A percentile compares a stretch with the other conserved stretches of the same genome.
Conservation (phyloP, 805 yeast species). For the Pichia manshurica region DNA sequence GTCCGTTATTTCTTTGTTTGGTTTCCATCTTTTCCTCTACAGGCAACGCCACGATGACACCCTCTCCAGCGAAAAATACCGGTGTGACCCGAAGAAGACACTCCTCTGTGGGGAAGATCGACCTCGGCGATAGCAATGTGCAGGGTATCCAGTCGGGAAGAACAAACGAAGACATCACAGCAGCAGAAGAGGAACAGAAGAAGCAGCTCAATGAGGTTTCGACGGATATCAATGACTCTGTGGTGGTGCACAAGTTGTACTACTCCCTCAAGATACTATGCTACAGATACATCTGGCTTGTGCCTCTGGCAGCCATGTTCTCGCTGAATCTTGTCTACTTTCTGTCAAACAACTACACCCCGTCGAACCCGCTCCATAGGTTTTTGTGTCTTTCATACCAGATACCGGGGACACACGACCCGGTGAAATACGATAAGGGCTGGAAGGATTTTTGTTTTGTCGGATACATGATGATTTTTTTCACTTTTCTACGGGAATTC, state of each 20-base stretch:
- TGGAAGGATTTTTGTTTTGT: slow-evolving; percentile 75
- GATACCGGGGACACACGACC: slow-evolving; percentile 48
- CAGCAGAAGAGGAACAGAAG: slow-evolving; percentile 32
- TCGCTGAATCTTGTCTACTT: slow-evolving; percentile 40
- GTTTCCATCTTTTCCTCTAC: no score
- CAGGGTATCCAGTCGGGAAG: slow-evolving; percentile 65
- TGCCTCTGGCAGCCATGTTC: slow-evolving; percentile 49
- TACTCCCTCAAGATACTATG: slow-evolving; percentile 53
- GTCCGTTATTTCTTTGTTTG: no score
- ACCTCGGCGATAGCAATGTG: slow-evolving; percentile 66
- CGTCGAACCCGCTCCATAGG: slow-evolving; percentile 54
- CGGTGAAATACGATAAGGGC: slow-evolving; percentile 75
- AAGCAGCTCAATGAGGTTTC: slow-evolving; percentile 24
- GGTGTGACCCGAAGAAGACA: slow-evolving; percentile 16
- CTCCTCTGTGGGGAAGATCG: slow-evolving; percentile 70
- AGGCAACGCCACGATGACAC: no score
- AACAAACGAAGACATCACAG: slow-evolving; percentile 39
- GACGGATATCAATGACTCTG: slow-evolving; percentile 39
- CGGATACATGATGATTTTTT: slow-evolving; percentile 71
- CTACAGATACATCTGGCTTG: slow-evolving; percentile 65
- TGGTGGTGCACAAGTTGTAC: slow-evolving; percentile 49
- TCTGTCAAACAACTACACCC: slow-evolving; percentile 51
- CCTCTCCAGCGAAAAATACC: no score
- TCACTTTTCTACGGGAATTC: slow-evolving; percentile 89
- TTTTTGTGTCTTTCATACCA: slow-evolving; percentile 63